Conservation (phyloP, 2,329 filamentous ascomycete genomes). For the Aspergillus pseudonomiae region DNA sequence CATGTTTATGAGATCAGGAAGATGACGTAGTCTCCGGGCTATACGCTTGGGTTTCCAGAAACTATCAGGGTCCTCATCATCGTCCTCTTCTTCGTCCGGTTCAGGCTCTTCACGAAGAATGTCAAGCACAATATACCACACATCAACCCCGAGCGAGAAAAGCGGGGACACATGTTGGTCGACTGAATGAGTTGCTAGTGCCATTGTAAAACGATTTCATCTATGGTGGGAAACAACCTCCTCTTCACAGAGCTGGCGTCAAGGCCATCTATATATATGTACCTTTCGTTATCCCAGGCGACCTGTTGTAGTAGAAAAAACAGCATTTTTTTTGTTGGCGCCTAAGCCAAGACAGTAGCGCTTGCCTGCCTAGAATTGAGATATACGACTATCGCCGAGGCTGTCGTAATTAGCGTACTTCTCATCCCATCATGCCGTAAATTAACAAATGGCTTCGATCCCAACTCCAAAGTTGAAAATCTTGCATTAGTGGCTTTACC, state of each 20-base stretch:
- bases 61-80: not conserved
- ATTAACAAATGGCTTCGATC: not conserved
- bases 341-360: not conserved
- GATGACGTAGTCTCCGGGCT: not conserved
- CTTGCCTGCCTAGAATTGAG: not conserved
- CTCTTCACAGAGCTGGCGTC: not conserved
- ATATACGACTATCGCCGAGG: too few species aligned
- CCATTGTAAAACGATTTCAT: not conserved
- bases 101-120: not conserved
- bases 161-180: not conserved
- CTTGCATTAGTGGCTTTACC: too few species aligned
- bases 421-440: not conserved
- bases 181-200: not conserved
- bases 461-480: too few species aligned
- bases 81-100: not conserved
- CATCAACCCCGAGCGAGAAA: not conserved
- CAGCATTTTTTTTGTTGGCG: not conserved
- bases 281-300: not conserved
- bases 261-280: not conserved
- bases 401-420: too few species aligned
- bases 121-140: constrained; percentile 3
- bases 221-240: not conserved
- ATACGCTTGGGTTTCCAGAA: not conserved
- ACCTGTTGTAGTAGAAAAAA: not conserved
- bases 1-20: not conserved